Conservation (phyloP, 768 basidiomycete species). For the Porphyrellus cyaneotinctus region DNA sequence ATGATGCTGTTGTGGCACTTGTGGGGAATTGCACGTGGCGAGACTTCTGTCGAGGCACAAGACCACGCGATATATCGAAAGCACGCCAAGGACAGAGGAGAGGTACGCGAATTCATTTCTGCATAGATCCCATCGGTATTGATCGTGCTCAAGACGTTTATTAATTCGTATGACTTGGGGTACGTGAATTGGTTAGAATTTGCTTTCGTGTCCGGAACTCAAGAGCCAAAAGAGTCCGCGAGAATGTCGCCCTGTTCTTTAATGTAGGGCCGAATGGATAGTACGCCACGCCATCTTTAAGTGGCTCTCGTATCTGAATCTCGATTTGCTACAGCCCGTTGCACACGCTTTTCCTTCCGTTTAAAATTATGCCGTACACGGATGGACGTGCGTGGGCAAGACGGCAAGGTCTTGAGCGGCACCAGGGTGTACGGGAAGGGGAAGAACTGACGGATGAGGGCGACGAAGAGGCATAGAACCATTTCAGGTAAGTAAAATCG, state of each 20-base stretch:
- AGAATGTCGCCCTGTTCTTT: conserved; percentile 82
- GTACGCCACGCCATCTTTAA: conserved; percentile 46
- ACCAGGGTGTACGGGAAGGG: conserved; percentile 60
- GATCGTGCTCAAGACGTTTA: conserved; percentile 51
- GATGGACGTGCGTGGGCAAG: conserved; percentile 84
- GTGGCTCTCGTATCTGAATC: neutral
- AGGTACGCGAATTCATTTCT: conserved; percentile 42
- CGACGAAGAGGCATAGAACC: conserved; percentile 28
- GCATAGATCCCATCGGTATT: neutral
- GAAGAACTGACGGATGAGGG: conserved; percentile 91
- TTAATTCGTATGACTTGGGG: conserved; percentile 93
- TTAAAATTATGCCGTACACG: conserved; percentile 75
- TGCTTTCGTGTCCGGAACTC: neutral
- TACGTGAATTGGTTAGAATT: conserved; percentile 29
- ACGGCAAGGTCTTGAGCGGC: conserved; percentile 55
- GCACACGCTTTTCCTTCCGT: conserved; percentile 77
- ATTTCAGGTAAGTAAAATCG: conserved; percentile 3
- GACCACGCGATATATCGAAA: conserved; percentile 78
- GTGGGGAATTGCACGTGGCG: conserved; percentile 65
- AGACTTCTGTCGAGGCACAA: conserved; percentile 88
- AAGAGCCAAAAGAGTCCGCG: conserved; percentile 33
- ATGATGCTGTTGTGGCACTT: conserved; percentile 74
- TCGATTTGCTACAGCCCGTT: conserved; percentile 48
- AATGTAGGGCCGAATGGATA: conserved; percentile 79
- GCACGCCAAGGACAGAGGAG: conserved; percentile 62